Base-by-base conservation (phyloP, 2,329 filamentous ascomycete species). In the Akanthomyces uredinophilus region DNA sequence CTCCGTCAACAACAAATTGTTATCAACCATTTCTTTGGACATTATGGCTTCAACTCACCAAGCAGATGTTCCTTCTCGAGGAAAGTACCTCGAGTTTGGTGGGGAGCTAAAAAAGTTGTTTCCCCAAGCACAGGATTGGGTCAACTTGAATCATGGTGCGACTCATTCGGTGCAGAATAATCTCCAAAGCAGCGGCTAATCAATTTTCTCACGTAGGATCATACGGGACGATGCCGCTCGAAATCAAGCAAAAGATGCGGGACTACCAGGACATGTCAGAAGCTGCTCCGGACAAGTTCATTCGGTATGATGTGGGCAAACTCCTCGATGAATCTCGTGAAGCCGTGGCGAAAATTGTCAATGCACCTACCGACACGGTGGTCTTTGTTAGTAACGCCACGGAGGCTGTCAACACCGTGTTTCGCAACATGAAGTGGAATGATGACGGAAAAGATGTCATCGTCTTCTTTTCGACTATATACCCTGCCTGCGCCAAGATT, bases 341-440 rank as follows among this genome's bases (percentile, higher is more conserved):
- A 41, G 87, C 87, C 3, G 77, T 93, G 5, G 88, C 90, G 1
- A 72, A 77, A 27, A 69, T 91, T 24, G 77, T 97, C 64, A 84
- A 90, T 64, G 88, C 84, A 0, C 86, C 88, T 0, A 70, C 79
- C 1, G 80, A 87, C 11, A 86, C 87, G 11, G 78, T 90, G 44
- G 92, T 96, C 1, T 88, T 96, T 66, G 86, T 96, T 1, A 78
- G 84, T 62, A 97, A 97, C 72, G 91, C 92, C 14, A 96, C 91
- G 0, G 87, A 84, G 0, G 91, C 85, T 27, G 75, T 92, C 52
- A 94, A 95, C 75, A 90, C 87, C 0, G 84, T 96, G 5, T 81
- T 96, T n/a, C 85, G 88, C 47, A 93, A 89, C 71, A 74, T 97
- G 2, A 70, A 72, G 1, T 96, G 87, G 81, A 73, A 84, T 43